Base-by-base conservation (phyloP, 371 early-diverging fungal species). In the Actinomucor elegans region DNA sequence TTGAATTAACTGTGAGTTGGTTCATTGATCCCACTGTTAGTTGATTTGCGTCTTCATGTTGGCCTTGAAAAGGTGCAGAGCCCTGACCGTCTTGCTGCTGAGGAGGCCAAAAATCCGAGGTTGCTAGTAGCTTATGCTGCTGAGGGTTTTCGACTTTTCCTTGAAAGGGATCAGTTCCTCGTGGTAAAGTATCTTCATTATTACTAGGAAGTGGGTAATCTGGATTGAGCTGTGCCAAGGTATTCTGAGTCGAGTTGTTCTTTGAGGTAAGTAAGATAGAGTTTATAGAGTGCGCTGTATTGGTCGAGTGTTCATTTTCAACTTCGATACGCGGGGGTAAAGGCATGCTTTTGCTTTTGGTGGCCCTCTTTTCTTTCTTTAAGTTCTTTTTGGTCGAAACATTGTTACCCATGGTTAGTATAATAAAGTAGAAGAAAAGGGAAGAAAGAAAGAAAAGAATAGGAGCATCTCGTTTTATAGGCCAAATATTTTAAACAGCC, bases 211-310 rank as follows among this genome's bases (percentile, higher is more conserved):
- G 27, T 4, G 77, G 77, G 40, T 73, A 76, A 28, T 76, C 71
- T n/a, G 77, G 77, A 42, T 76, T 76, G 11, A 76, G 29, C 40
- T 71, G 73, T n/a, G 73, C 60, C 17, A 76, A 48, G 21, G 24
- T 38, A 8, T 45, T 21, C 21, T 37, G 36, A 27, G 45, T 47
- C 33, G 49, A 59, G 26, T 60, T 61, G 38, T 64, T 64, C 47
- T 66, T 69, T 1, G 71, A 67, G 21, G 66, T 71, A 6, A 75
- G 8, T 3, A 76, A 41, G 17, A 78, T 78, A 1, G 78, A 78
- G 46, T 56, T 73, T 36, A 73, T 69, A 2, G 78, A 78, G 27
- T 72, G 72, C 0, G 78, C 71, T 17, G 78, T 78, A 43, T 72
- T 75, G 15, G 62, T 72, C 23, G 71, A 66, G 32, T 70, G 57